phyloP scores from a whole-genome alignment of 768 basidiomycete species.

The Russula lepida region DNA sequence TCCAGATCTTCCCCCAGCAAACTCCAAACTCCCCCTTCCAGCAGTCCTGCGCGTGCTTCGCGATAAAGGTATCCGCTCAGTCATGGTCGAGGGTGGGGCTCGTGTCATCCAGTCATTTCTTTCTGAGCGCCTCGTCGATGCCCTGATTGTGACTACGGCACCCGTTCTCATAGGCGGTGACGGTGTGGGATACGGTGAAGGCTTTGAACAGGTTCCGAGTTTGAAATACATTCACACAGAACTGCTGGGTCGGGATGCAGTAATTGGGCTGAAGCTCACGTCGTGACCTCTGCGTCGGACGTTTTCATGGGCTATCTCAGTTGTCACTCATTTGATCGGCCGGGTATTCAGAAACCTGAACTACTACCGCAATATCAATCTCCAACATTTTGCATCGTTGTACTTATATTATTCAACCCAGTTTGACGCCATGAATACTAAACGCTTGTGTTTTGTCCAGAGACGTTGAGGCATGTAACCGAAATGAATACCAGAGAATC shows the following conservation, averaged over 20 bases:
- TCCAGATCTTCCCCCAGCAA: slow-evolving; percentile 8
- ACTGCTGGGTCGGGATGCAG: slow-evolving; percentile 26
- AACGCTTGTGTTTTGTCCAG: neutral
- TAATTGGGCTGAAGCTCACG: slow-evolving; percentile 23
- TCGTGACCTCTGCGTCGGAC: neutral
- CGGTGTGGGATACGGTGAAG: slow-evolving; percentile 51
- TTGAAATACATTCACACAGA: slow-evolving; percentile 26
- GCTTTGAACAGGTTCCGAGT: slow-evolving; percentile 22
- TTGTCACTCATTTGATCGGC: neutral
- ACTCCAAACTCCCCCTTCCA: slow-evolving; percentile 38
- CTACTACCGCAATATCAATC: neutral
- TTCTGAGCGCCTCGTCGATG: slow-evolving; percentile 42
- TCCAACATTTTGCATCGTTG: neutral
- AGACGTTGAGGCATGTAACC: neutral
- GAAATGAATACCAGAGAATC: neutral
- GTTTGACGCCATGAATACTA: neutral
- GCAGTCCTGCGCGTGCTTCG: slow-evolving; percentile 45
- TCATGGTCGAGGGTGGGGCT: slow-evolving; percentile 98
- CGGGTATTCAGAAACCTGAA: neutral
- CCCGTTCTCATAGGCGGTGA: slow-evolving; percentile 71
- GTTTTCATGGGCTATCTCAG: neutral
- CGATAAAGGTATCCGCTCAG: slow-evolving; percentile 50
- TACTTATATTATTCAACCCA: neutral
- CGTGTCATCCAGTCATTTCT: slow-evolving; percentile 72
- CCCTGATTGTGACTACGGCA: slow-evolving; percentile 76